Evolutionary conservation across 441 rosid species (phyloP), one percentile per base, ranked within the genome.

Genomic region (Aleurites moluccanus): DNA sequence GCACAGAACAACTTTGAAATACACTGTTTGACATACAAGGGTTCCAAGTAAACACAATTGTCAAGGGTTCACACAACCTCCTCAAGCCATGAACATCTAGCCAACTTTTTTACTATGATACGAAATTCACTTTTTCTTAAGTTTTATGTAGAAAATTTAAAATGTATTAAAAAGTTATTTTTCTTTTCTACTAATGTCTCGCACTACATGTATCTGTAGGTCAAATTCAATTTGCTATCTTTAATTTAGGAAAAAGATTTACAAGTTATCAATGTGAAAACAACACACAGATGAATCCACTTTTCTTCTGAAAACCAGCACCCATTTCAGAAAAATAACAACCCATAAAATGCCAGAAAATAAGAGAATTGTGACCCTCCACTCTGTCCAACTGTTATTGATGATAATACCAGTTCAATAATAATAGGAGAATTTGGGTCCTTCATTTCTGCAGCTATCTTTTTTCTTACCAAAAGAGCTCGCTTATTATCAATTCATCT

Each of bases 11-110:
- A 38, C 40, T 5, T 38, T 38, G 40, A 38, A 6, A 38, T 38
- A 38, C 9, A 38, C 40, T 1, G 33, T 38, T 38, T 38, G 9
- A 38, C 8, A 38, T 38, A 38, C 40, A 38, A 35, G 38, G 40
- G 40, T 38, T 38, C 40, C 8, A 38, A 38, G 40, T 6, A 0
- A 35, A 38, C 40, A 38, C 40, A 38, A 35, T 38, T 38, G 40
- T 38, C 8, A 38, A 38, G 40, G 40, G 40, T 38, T 38, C 40
- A 9, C 28, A 5, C 11, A 25, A 65, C 49, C 28, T 47, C 69
- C 33, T 65, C 69, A 65, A 65, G 50, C 10, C 8, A 64, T 42
- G 49, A 64, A 9, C 52, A 64, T 64, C 50, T 42, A 7, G 49
- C 67, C 50, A 40, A 7, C 4, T 16, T 5, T n/a, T 38, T 64